Evolutionary conservation across 768 basidiomycete genomes (phyloP), one percentile per base, ranked within the genome.

Genomic region (Saitozyma sp.): DNA sequence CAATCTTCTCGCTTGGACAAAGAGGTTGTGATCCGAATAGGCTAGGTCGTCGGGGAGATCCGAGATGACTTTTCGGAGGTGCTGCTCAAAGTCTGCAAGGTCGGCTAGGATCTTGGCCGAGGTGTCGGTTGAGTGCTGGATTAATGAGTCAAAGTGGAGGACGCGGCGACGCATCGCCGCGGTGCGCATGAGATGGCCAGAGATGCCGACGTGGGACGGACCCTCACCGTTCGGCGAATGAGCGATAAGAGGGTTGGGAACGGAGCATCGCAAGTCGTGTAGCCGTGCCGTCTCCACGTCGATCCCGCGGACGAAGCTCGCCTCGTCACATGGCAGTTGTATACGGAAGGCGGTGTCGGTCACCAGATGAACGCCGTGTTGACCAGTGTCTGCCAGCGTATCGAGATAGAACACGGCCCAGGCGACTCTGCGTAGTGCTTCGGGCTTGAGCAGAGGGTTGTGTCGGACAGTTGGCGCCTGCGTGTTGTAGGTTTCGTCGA

Each of bases 321-420:
- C 39, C 20, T 68, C 67, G 48, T 65, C 61, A 42, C 56, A 54
- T 8, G 67, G 67, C 4, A 68, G 56, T 53, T 68, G 67, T 7
- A 68, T 64, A 8, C 49, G 56, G 58, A 50, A 68, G 14, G 51
- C 43, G 17, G 55, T 48, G 17, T 64, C 67, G 17, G 50, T 61
- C 29, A 68, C 51, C 13, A 49, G 48, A 14, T 65, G 66, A 17
- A 46, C 20, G 16, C 67, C 67, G 29, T 62, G 56, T 8, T 40
- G 49, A 39, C 67, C 67, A 9, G 54, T 56, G 38, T 68, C 67
- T 29, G 6, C 48, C 9, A 4, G 56, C 51, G 9, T 58, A 54
- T 16, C 63, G 63, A 9, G 56, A n/a, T 29, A 29, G 53, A 65
- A 68, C 6, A 68, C 67, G 0, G 67, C 55, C 67, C 67, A 68